Evolutionary conservation across 495 filamentous ascomycete species (phyloP).

Genomic region (Staphylotrichum longicolle): DNA sequence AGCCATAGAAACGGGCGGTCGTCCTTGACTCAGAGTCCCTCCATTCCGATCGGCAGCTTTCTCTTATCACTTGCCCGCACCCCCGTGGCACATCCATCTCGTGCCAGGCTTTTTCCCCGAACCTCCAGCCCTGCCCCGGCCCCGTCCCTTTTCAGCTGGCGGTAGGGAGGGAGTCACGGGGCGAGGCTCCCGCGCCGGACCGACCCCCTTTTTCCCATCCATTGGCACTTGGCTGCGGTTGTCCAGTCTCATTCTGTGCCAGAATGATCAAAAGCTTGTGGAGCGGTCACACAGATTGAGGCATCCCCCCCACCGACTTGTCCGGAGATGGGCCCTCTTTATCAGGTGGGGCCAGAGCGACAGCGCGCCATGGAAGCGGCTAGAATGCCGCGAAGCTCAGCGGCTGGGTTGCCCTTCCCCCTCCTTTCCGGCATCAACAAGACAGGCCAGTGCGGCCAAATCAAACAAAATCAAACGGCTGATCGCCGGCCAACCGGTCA

Average conservation of each 20-base stretch:
- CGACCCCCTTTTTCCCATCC: neutral
- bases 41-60: slow-evolving; percentile 16
- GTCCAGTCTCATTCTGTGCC: neutral
- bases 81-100: slow-evolving; percentile 13
- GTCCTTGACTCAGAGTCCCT: slow-evolving; percentile 27
- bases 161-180: slow-evolving; percentile 13
- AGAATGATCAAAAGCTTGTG: neutral
- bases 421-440: neutral
- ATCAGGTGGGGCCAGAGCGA: slow-evolving; percentile 12
- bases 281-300: slow-evolving; percentile 1
- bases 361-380: slow-evolving; percentile 29
- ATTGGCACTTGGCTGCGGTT: neutral
- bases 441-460: slow-evolving; percentile 1
- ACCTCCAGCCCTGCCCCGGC: neutral
- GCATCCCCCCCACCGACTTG: neutral
- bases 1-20: neutral
- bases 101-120: slow-evolving; percentile 5
- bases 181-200: slow-evolving; percentile 5
- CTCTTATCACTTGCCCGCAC: slow-evolving; percentile 16
- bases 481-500: neutral
- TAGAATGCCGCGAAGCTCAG: slow-evolving; percentile 23
- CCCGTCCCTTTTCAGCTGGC: neutral
- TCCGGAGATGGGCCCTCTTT: slow-evolving; percentile 6
- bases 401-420: slow-evolving; percentile 1
- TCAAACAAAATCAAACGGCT: neutral